phyloP scores from a whole-genome alignment of 495 filamentous ascomycete genomes.

The Penicillium goetzii region DNA sequence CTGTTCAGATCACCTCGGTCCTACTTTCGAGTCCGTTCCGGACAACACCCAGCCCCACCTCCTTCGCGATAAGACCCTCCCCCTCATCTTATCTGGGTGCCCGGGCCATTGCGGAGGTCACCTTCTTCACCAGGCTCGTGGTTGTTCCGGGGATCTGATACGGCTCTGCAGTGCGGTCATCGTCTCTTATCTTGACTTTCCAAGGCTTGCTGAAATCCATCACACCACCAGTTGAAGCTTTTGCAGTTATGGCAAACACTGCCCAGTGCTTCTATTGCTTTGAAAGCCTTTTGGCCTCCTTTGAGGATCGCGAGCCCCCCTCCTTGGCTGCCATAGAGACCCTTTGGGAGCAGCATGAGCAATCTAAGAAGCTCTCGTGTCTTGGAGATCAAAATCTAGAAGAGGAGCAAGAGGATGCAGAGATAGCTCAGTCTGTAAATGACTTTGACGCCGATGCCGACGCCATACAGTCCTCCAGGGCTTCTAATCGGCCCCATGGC shows the following conservation, averaged over 20 bases:
- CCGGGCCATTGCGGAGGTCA: conserved; percentile 16
- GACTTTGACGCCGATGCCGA: conserved; percentile 35
- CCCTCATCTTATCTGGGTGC: conserved; percentile 26
- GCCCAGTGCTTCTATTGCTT: conserved; percentile 92
- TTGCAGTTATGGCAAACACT: conserved; percentile 70
- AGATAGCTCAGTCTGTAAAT: conserved; percentile 23
- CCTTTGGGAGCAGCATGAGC: conserved; percentile 65
- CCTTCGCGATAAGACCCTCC: conserved; percentile 2
- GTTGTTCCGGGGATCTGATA: conserved; percentile 14
- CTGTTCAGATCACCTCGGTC: conserved; percentile 12
- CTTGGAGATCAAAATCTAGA: conserved; percentile 27
- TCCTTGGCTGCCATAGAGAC: conserved; percentile 68
- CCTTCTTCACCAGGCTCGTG: conserved; percentile 8
- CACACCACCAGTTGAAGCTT: neutral
- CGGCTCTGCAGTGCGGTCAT: conserved; percentile 10
- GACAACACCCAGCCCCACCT: conserved; percentile 14
- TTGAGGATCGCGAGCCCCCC: conserved; percentile 61
- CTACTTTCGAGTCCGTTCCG: conserved; percentile 5
- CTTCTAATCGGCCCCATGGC: conserved; percentile 22
- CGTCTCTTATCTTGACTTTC: neutral
- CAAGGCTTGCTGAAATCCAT: neutral
- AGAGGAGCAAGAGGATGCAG: conserved; percentile 27
- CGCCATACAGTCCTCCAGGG: conserved; percentile 29
- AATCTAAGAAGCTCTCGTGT: conserved; percentile 43
- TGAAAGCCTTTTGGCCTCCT: conserved; percentile 72